Evolutionary conservation across 306 rosid species (phyloP), one percentile per base, ranked within the genome.

Genomic region (Acmispon strigosus): DNA sequence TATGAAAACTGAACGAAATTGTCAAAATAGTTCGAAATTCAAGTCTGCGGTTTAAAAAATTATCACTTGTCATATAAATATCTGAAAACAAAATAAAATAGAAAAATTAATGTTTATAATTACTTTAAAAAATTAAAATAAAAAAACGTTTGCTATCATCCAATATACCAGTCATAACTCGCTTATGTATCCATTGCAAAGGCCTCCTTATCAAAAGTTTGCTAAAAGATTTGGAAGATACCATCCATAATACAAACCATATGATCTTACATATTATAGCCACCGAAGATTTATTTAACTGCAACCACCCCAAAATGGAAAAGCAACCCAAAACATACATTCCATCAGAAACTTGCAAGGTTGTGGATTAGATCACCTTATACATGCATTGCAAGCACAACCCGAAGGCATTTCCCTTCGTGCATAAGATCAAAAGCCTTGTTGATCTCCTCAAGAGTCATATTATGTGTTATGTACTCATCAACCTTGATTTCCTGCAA

Each of bases 401-500:
- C 86, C 18, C 98, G 96, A 18, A 92, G 98, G 79, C 98, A 92
- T 6, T 76, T 85, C 16, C 98, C 92, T 62, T 80, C 95, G 49
- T 92, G 98, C 96, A 89, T 11, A 74, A 92, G 86, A 78, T 89
- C 88, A 73, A 92, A 89, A 24, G 95, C 98, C 82, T 87, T 64
- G 92, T 92, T 92, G 79, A 92, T 89, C 82, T 89, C 95, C 47
- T 36, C 63, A 24, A 92, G 88, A 13, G 84, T 84, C 89, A 89
- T 56, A 63, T 62, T 81, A 80, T 92, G 98, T 57, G 98, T 92
- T 20, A 92, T 74, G 89, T 92, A 92, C 69, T 92, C 98, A 22
- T 92, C 98, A 27, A 92, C 95, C 88, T 92, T 92, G 83, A 92
- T 83, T 83, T 92, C 98, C 98, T 92, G 84, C 76, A 83, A 73